phyloP scores from a whole-genome alignment of 164 flowering plant genomes.

The Warburgia ugandensis region DNA sequence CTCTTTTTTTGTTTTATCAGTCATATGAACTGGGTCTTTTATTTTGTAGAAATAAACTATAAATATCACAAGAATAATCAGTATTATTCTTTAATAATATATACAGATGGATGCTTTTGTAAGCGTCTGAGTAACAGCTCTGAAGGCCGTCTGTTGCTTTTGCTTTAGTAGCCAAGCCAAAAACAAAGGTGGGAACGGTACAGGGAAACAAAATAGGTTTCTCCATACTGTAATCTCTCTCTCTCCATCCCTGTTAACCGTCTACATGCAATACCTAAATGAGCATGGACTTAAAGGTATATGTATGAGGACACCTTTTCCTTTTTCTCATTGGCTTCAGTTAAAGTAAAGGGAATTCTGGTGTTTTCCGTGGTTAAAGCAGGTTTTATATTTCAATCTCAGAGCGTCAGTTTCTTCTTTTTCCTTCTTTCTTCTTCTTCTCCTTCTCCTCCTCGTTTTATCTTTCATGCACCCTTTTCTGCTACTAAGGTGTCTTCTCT shows the following conservation, averaged over 20 bases:
- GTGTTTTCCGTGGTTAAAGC: constrained; percentile 50
- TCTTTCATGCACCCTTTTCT: constrained; percentile 1
- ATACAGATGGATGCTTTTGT: constrained; percentile 12
- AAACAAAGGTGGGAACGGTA: constrained; percentile 19
- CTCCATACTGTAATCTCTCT: not conserved
- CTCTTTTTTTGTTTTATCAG: too few species aligned
- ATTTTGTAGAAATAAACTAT: too few species aligned
- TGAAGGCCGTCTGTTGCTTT: constrained; percentile 30
- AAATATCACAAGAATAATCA: too few species aligned
- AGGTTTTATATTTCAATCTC: constrained; percentile 40
- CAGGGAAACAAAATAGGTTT: constrained; percentile 6
- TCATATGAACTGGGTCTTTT: too few species aligned
- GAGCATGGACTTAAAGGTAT: constrained; percentile 33
- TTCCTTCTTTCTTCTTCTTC: constrained; percentile 13
- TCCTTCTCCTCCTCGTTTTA: not conserved
- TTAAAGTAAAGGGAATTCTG: constrained; percentile 61
- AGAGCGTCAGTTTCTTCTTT: constrained; percentile 35
- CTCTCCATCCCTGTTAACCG: constrained; percentile 11
- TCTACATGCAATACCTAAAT: constrained; percentile 26
- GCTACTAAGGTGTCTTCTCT: not conserved
- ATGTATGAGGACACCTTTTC: constrained; percentile 34
- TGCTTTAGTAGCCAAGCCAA: constrained; percentile 28
- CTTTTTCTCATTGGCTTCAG: constrained; percentile 56
- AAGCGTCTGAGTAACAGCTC: constrained; percentile 23
- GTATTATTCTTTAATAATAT: too few species aligned